Evolutionary conservation across 306 rosid genomes (phyloP).

Genomic region (Mimosa bimucronata): DNA sequence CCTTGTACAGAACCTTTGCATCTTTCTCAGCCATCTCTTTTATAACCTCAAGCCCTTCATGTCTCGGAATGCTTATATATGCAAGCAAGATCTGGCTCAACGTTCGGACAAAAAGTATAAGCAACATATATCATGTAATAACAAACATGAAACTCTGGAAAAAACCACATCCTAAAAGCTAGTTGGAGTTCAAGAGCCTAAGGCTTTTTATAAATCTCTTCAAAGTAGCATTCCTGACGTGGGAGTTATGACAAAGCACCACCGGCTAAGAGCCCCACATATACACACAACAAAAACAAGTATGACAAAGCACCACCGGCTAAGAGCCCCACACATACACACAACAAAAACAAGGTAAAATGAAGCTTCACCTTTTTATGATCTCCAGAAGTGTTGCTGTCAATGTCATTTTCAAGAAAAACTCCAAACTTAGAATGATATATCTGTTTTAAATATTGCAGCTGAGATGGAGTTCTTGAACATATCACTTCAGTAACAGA

Average conservation of each 20-base stretch:
- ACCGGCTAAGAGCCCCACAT: background rate
- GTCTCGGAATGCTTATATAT: conserved; percentile 54
- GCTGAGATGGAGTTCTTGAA: conserved; percentile 75
- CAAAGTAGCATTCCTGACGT: background rate
- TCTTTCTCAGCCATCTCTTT: conserved; percentile 47
- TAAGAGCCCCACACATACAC: background rate
- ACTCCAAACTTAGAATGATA: conserved; percentile 55
- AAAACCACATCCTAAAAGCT: too few species aligned
- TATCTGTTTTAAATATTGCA: conserved; percentile 67
- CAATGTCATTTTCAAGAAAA: conserved; percentile 62
- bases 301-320: too few species aligned
- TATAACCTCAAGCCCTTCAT: conserved; percentile 74
- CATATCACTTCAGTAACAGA: conserved; percentile 80
- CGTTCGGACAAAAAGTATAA: conserved; percentile 7
- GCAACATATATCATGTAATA: too few species aligned
- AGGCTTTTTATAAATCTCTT: background rate
- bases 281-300: background rate
- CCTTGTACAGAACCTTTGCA: conserved; percentile 49
- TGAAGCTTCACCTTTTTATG: conserved; percentile 60
- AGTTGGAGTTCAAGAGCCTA: background rate
- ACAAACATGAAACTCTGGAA: too few species aligned
- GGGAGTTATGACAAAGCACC: too few species aligned
- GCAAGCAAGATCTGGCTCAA: conserved; percentile 66
- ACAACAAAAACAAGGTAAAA: background rate
- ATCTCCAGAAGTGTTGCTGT: conserved; percentile 56